Percentiles rank a stretch among this genome's conserved stretches.
These are phyloP conservation scores for Monilinia laxa DNA, from an alignment of 2,329 filamentous ascomycete species.

Conservation along the genomic window DNA sequence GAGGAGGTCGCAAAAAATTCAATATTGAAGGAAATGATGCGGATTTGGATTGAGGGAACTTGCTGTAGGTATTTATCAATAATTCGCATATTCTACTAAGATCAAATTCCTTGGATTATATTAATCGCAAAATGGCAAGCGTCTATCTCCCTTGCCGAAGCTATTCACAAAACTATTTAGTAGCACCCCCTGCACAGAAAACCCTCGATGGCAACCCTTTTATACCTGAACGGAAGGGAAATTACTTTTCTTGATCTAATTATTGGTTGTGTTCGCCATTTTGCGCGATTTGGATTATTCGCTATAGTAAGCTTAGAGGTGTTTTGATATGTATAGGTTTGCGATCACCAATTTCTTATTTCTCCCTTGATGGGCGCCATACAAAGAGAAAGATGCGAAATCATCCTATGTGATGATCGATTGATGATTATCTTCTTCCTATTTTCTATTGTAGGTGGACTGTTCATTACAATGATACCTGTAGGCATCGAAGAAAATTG, in stretches of 20 bases:
- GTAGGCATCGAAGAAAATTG: slow-evolving; percentile 1
- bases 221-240: slow-evolving; percentile 21
- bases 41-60: slow-evolving; percentile 45
- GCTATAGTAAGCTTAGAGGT: neutral
- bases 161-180: slow-evolving; percentile 13
- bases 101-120: slow-evolving; percentile 23
- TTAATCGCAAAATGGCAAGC: slow-evolving; percentile 24
- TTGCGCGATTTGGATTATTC: neutral
- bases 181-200: slow-evolving; percentile 16
- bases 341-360: neutral
- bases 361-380: neutral
- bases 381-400: slow-evolving; percentile 7
- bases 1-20: slow-evolving; percentile 81
- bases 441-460: neutral
- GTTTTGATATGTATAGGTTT: neutral
- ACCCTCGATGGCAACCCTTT: slow-evolving; percentile 16
- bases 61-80: slow-evolving; percentile 29
- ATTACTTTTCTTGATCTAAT: neutral
- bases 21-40: slow-evolving; percentile 72
- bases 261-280: slow-evolving; percentile 9
- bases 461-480: slow-evolving; percentile 1
- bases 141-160: slow-evolving; percentile 24
- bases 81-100: slow-evolving; percentile 25
- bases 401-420: neutral
- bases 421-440: neutral